Base-by-base conservation (phyloP, 805 yeast species). In the Starmerella lactis-condensi region DNA sequence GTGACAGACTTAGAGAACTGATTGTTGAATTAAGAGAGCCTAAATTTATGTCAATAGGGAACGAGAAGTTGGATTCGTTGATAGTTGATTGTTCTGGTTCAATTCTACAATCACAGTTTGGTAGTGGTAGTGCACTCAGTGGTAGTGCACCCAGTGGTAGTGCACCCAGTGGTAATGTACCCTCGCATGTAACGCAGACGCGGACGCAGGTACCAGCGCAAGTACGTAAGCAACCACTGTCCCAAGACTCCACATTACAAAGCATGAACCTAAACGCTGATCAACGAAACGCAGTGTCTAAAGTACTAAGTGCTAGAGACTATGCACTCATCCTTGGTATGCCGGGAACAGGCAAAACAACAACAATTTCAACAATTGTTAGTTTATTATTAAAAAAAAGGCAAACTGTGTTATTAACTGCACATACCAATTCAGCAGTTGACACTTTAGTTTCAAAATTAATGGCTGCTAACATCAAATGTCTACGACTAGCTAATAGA, bases 291-390 rank as follows among this genome's bases (percentile, higher is more conserved):
- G 96, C 95, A 0, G 61, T 89, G 23, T 64, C 69, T 11, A 66
- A 61, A 36, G 78, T 72, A 0, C 48, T 81, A 29, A 51, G 62
- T 11, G 64, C 89, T 0, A 50, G 70, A 32, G 93, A 83, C 48
- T 89, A 78, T 47, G 61, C 83, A 4, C 58, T 89, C 43, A 66
- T 89, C 13, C 56, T 85, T 37, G 98, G 98, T 0, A 89, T 89
- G 98, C 98, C 98, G 0, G 98, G 98, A 3, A 89, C 96, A 0
- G 98, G 94, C 7, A 81, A 81, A 47, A 81, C 94, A 2, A 81
- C 96, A 0, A 76, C 83, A 1, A 82, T 89, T 32, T 75, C 91
- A 0, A 71, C 73, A 28, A 45, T 89, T 12, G 73, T 83, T 26
- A 61, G 65, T 35, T 57, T 65, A 24, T 49, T 89, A 18, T 74